Percentiles rank a stretch among this genome's conserved stretches.
Evolutionary conservation across 345 rosid genomes (phyloP).

Genomic region (Acer saccharum): DNA sequence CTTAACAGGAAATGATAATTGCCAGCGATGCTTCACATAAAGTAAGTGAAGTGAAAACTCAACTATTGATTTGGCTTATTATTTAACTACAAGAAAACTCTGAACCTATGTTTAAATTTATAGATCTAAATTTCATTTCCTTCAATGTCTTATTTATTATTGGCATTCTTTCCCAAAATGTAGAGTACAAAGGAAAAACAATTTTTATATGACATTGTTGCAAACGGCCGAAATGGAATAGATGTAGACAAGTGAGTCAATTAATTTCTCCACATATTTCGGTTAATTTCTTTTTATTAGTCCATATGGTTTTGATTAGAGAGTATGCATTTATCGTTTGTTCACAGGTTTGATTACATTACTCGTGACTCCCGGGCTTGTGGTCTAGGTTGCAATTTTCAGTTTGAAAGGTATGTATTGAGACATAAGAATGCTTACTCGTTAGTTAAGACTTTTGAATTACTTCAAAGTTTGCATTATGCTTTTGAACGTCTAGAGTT

Average conservation of each 20-base stretch:
- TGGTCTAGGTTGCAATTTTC: constrained; percentile 64
- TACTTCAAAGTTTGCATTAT: neutral
- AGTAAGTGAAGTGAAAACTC: constrained; percentile 32
- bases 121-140: neutral
- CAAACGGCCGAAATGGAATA: constrained; percentile 74
- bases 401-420: constrained; percentile 51
- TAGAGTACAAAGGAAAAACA: constrained; percentile 51
- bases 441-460: neutral
- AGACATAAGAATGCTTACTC: neutral
- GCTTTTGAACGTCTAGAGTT: neutral
- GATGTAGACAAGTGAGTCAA: constrained; percentile 70
- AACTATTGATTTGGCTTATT: neutral
- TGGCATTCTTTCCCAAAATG: constrained; percentile 2
- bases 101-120: neutral
- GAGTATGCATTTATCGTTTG: neutral
- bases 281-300: neutral
- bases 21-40: constrained; percentile 47
- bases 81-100: neutral
- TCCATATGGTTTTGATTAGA: constrained; percentile 6
- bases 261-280: neutral
- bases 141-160: neutral
- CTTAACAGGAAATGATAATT: constrained; percentile 62
- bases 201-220: constrained; percentile 76
- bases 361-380: constrained; percentile 69
- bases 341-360: constrained; percentile 67